phyloP scores from a whole-genome alignment of 768 basidiomycete genomes.

The Rossbeevera mucosa region DNA sequence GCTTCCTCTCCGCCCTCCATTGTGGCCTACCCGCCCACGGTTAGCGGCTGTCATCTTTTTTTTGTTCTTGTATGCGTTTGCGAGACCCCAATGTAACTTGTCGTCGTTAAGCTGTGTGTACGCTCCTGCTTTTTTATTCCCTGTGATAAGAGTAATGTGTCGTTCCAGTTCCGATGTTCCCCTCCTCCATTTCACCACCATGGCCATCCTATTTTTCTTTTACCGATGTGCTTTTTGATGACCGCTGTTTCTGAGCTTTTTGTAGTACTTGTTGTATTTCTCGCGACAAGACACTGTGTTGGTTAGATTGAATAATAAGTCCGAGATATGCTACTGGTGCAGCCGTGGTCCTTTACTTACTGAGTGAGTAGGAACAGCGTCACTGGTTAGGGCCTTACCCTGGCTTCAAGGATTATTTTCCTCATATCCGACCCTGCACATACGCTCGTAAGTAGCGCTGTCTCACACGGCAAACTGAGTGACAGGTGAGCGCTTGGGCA shows the following conservation, averaged over 20 bases:
- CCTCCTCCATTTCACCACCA: neutral
- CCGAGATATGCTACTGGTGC: too few species aligned
- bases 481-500: neutral
- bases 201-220: slow-evolving; percentile 3
- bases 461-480: neutral
- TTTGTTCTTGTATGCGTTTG: slow-evolving; percentile 1
- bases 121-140: slow-evolving; percentile 7
- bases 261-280: slow-evolving; percentile 3
- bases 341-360: too few species aligned
- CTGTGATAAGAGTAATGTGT: slow-evolving; percentile 4
- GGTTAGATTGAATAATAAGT: neutral
- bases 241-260: slow-evolving; percentile 3
- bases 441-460: neutral
- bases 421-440: neutral
- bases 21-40: neutral
- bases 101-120: slow-evolving; percentile 16
- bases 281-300: neutral
- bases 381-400: too few species aligned
- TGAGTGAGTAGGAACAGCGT: too few species aligned
- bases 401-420: neutral
- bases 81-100: slow-evolving; percentile 18
- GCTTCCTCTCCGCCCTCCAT: neutral
- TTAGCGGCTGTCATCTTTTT: neutral
- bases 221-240: neutral
- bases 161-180: slow-evolving; percentile 1